Base-by-base conservation (phyloP, 1,284 basidiomycete genomes). In the Schizopora paradoxa region DNA sequence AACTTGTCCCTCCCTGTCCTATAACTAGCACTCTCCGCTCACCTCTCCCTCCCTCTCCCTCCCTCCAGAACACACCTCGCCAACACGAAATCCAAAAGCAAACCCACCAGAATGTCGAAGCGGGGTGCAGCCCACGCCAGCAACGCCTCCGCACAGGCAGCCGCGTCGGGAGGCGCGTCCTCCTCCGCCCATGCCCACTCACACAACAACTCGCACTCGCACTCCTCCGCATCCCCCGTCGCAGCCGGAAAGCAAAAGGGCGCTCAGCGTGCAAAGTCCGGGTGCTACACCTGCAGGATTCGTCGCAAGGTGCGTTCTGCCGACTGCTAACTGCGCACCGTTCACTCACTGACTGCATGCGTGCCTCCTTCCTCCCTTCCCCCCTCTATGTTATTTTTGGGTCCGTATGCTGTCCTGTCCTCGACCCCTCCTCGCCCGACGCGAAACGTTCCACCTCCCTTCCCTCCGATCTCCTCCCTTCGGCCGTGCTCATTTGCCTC, bases 261-360 rank as follows among this genome's bases (percentile, higher is more conserved):
- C 63, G 79, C 82, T 43, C 74, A 82, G 38, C 80, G 86, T 61
- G 85, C 84, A 48, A 88, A 88, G 73, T 82, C 82, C 51, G 86
- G 86, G 56, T 89, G 86, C 62, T 88, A 87, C 68, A 89, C 86
- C 49, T 89, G 86, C 69, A 76, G 86, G 58, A 86, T 89, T 42
- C 76, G 86, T 56, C 71, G 86, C 58, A 88, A 89, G 80, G 86
- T 86, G 44, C 47, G 64, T 63, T 37, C 11, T 49, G 28, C 29
- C n/a, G n/a, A n/a, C n/a, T n/a, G n/a, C 19, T 19, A 10, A 21
- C 19, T 31, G 26, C 18, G 34, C 19, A 23, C 47, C 6, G 16
- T 43, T 19, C 4, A n/a, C 44, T 33, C 5, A 45, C 23, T 14
- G 42, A 13, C 36, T 13, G 26, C 19, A 16, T 34, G 38, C 42